Evolutionary conservation across 129 eudicot genomes (phyloP).

Genomic region (Chrysanthemum seticuspe): DNA sequence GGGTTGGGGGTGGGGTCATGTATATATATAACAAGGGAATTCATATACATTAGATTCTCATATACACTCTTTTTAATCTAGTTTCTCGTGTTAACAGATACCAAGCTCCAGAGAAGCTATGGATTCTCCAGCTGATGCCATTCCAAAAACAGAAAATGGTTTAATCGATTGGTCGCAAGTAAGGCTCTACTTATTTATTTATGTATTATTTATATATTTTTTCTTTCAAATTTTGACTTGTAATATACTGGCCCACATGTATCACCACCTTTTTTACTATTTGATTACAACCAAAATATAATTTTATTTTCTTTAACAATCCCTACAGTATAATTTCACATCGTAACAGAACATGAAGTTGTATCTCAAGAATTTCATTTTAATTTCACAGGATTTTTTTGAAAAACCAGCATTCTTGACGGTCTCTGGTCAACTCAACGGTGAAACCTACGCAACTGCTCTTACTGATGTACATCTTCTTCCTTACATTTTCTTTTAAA

Average conservation of each 20-base stretch:
- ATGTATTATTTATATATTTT: background rate
- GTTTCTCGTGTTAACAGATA: conserved; percentile 46
- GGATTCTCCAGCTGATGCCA: conserved; percentile 64
- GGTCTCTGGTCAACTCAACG: conserved; percentile 99
- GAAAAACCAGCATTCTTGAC: conserved; percentile 96
- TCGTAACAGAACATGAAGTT: background rate
- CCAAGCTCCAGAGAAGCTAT: conserved; percentile 69
- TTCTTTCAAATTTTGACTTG: background rate
- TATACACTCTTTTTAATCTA: background rate
- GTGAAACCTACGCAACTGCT: conserved; percentile 98
- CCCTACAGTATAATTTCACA: too few species aligned
- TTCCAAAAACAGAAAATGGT: conserved; percentile 76
- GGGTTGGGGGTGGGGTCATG: too few species aligned
- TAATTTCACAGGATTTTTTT: conserved; percentile 80
- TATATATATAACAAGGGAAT: too few species aligned
- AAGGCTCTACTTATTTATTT: conserved; percentile 12
- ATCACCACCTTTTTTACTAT: too few species aligned
- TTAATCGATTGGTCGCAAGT: conserved; percentile 95
- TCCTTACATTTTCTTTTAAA: conserved; percentile 2
- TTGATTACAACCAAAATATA: too few species aligned
- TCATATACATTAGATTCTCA: background rate
- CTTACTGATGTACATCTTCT: conserved; percentile 71
- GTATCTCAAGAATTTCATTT: background rate
- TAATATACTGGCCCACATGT: too few species aligned
- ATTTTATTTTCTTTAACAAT: too few species aligned